These are phyloP conservation scores for Elaeis guineensis DNA, from an alignment of 176 grass and related monocot genomes.

Conservation along the genomic window DNA sequence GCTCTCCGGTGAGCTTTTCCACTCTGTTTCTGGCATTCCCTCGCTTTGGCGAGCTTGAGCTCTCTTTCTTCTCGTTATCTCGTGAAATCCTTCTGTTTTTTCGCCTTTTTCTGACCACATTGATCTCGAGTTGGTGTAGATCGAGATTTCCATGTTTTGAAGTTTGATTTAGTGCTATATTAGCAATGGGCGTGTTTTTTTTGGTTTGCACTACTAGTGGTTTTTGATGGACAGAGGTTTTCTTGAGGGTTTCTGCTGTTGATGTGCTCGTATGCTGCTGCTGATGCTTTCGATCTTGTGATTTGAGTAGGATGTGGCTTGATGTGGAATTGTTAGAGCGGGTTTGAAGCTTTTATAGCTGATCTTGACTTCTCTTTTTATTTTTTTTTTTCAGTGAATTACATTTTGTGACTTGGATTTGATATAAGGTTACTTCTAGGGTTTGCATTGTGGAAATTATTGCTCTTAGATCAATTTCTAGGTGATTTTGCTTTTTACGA, in stretches of 20 bases:
- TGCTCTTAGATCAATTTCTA: too few relatives aligned
- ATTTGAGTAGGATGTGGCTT: slow-evolving; percentile 18
- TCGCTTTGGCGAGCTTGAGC: slow-evolving; percentile 10
- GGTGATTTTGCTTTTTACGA: too few relatives aligned
- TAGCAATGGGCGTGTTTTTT: slow-evolving; percentile 6
- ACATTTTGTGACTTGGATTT: too few relatives aligned
- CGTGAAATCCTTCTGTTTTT: slow-evolving; percentile 20
- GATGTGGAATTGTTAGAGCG: background rate
- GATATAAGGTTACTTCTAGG: too few relatives aligned
- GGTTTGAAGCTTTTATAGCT: too few relatives aligned
- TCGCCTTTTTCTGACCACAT: background rate
- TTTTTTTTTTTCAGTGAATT: background rate
- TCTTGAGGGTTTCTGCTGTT: background rate
- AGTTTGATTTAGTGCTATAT: slow-evolving; percentile 8
- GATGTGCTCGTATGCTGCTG: background rate
- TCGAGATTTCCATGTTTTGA: slow-evolving; percentile 24
- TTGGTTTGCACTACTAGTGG: background rate
- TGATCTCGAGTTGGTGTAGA: background rate
- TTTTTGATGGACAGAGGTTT: slow-evolving; percentile 9
- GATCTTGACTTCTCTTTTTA: background rate
- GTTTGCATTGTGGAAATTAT: too few relatives aligned
- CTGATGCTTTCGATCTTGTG: slow-evolving; percentile 15
- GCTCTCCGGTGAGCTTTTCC: background rate
- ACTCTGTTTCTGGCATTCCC: slow-evolving; percentile 4
- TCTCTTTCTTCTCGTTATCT: slow-evolving; percentile 31